phyloP scores from a whole-genome alignment of 257 asterid genomes.

The Solanum clarkiae region DNA sequence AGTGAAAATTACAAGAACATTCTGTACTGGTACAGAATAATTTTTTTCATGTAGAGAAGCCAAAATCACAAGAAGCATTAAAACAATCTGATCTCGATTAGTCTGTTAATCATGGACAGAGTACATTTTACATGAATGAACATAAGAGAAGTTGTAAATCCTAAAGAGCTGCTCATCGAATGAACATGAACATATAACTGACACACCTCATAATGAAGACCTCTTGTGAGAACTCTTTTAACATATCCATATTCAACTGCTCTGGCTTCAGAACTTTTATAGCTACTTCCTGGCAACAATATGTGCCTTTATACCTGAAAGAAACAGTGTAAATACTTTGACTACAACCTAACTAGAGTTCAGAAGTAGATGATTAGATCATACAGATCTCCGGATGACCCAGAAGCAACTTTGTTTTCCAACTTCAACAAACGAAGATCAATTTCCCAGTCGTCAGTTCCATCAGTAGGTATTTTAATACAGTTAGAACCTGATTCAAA shows the following conservation, averaged over 20 bases:
- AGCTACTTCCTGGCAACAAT: background rate
- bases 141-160: background rate
- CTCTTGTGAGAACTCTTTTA: conserved; percentile 35
- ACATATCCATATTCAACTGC: conserved; percentile 8
- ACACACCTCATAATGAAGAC: conserved; percentile 36
- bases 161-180: background rate
- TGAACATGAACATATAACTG: background rate
- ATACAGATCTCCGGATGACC: conserved; percentile 30
- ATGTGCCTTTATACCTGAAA: background rate
- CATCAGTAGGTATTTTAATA: conserved; percentile 31
- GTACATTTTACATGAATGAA: background rate
- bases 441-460: conserved; percentile 35
- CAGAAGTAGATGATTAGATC: background rate
- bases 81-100: background rate
- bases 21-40: background rate
- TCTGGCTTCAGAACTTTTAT: background rate
- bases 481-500: conserved; percentile 5
- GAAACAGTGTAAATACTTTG: background rate
- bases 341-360: background rate
- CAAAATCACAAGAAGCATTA: background rate
- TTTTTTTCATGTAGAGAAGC: background rate
- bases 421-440: conserved; percentile 17
- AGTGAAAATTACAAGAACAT: background rate
- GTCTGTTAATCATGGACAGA: background rate
- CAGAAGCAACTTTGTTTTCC: conserved; percentile 23